Evolutionary conservation across 352 stramenopile species (phyloP), one percentile per base, ranked within the genome.

Genomic region (Bremia lactucae): DNA sequence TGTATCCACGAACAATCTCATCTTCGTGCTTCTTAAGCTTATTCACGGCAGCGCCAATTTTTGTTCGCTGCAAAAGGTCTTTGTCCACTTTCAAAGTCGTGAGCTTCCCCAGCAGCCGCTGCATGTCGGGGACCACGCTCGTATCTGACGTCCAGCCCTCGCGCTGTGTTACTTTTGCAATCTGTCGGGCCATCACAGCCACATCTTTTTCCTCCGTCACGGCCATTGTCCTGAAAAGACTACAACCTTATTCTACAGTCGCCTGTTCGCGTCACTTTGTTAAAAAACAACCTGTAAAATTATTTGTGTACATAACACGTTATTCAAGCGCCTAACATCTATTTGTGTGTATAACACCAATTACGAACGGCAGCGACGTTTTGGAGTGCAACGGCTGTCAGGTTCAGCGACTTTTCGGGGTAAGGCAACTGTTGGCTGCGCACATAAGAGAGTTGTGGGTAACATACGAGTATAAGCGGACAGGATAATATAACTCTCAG

Each of bases 11-110:
- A 31, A 93, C 70, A 44, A 89, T 58, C 19, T 87, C 67, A 40
- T 93, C 80, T 14, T 82, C 52, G 55, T 93, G 80, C 53, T 93
- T 93, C 46, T 76, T 83, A 43, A 90, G 67, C 42, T 90, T 90
- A 56, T 76, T 83, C 25, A 93, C 80, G 46, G 73, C 71, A 18
- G 76, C 73, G 28, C 80, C 80, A 46, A 93, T 87, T 41, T 75
- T 71, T 20, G 77, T 93, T 42, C 65, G 60, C 47, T 83, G 70
- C 39, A 93, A 57, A 44, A 89, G 57, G 8, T 79, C 73, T 24
- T 78, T 68, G 53, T 93, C 75, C 46, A 87, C 77, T 25, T 74
- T 67, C 4, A 88, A 58, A 29, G 78, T 85, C 37, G 73, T 88
- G 48, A 93, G 72, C 22, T 75, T 71, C 10, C 68, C 64, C 36